Base-by-base conservation (phyloP, 2,329 filamentous ascomycete species). In the Monilinia polystroma region DNA sequence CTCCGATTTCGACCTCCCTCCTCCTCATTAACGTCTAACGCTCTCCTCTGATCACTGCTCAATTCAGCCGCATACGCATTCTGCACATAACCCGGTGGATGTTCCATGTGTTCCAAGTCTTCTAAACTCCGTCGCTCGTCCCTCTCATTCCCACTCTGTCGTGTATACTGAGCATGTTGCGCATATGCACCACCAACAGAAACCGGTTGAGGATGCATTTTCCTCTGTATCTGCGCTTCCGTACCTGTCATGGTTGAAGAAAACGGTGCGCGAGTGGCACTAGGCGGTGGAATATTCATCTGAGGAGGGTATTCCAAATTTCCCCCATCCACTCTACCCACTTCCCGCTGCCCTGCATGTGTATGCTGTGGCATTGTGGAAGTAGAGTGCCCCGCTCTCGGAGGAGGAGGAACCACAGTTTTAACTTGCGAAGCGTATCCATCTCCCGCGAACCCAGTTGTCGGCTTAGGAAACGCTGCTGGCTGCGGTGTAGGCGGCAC, bases 401-500 rank as follows among this genome's bases (percentile, higher is more conserved):
- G 78, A 60, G 82, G 82, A 60, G 82, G 82, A 68, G 78, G 74
- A 32, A 76, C 72, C 60, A 77, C 73, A 62, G 77, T 75, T 64
- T 52, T 51, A 12, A 32, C 32, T 51, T 38, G 20, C 20, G 12
- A 26, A 29, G 18, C 23, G 83, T 43, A 11, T 2, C 20, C 49
- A 51, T 38, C 35, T 60, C 75, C 71, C 67, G 67, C 74, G 66
- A 68, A 62, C 64, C 64, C 64, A 66, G 64, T 74, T 32, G 79
- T 72, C 59, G 82, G 77, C 55, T 78, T 74, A 51, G 86, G 85
- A 54, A 81, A 78, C 51, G 85, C 83, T 64, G 85, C 85, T 49
- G 86, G 85, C 71, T 87, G 85, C 41, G 86, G 85, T 69, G 81
- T 77, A 66, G 85, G 81, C 58, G 85, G 85, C 20, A 77, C 78